Evolutionary conservation across 306 rosid species (phyloP).

Genomic region (Pterocarpus santalinus): DNA sequence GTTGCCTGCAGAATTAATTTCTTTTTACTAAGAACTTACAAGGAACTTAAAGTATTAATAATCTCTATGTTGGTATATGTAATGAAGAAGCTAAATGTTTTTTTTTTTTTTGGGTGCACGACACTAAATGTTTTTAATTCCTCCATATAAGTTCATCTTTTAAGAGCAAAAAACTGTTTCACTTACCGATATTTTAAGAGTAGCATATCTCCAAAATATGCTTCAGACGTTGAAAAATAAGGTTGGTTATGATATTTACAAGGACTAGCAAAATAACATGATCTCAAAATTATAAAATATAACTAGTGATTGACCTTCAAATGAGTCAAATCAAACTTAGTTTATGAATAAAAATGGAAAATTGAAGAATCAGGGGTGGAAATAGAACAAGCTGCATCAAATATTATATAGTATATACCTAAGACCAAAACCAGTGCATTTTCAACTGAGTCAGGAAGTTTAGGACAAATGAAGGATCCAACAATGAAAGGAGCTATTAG

Average conservation of each 20-base stretch:
- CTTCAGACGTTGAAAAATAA: neutral
- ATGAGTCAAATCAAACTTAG: neutral
- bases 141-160: neutral
- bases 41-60: neutral
- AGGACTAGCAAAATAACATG: neutral
- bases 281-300: neutral
- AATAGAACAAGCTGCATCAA: too few relatives aligned
- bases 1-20: conserved; percentile 48
- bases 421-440: conserved; percentile 2
- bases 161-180: too few relatives aligned
- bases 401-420: too few relatives aligned
- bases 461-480: conserved; percentile 66
- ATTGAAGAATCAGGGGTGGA: too few relatives aligned
- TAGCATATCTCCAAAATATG: neutral
- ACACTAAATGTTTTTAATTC: neutral
- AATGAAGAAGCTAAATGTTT: too few relatives aligned
- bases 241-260: neutral
- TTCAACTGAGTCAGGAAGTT: conserved; percentile 60
- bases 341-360: too few relatives aligned
- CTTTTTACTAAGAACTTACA: neutral
- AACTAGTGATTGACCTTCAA: neutral
- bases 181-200: too few relatives aligned
- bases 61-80: too few relatives aligned
- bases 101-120: too few relatives aligned
- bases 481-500: conserved; percentile 61